Evolutionary conservation across 345 rosid genomes (phyloP), one percentile per base, ranked within the genome.

Genomic region (Gossypium turneri): DNA sequence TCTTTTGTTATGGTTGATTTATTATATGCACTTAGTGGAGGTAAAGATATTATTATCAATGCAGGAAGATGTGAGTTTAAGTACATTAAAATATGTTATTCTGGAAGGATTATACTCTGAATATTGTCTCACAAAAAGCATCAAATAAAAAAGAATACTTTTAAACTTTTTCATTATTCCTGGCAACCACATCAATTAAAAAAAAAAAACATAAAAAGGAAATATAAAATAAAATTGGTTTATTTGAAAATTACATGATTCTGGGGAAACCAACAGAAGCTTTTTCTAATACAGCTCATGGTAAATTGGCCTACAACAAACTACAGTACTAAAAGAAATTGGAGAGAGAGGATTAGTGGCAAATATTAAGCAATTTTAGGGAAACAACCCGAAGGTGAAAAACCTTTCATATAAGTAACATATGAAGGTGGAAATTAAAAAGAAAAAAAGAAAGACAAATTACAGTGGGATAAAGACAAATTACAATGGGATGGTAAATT

Each of bases 391-490:
- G 41, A 76, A 75, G 58, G 70, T 44, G 1, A n/a, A 62, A 59
- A 72, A 63, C 9, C 71, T 52, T 55, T 70, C 67, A 63, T 43
- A 65, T 61, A 65, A 4, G 64, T 9, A 22, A 16, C 2, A 43
- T 4, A 65, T 65, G 52, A 65, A 65, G 52, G 50, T 29, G 72
- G 47, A 50, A 19, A 53, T 38, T 34, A 24, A 74, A 60, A 45
- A 29, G 34, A 34, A 34, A 34, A 34, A 34, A 4, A 34, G 6
- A 34, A 34, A 34, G 38, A 34, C 38, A 64, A 25, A 73, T 34
- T 71, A 63, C 79, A 84, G 79, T 71, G 78, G 76, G 79, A 15
- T 6, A 29, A 29, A 29, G 34, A 29, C 34, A 64, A 25, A 73
- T 34, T 71, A 63, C 79, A 84, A 77, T 70, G 78, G 76, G 79